Base-by-base conservation (phyloP, 352 stramenopile species). In the Phytophthora nicotianae region DNA sequence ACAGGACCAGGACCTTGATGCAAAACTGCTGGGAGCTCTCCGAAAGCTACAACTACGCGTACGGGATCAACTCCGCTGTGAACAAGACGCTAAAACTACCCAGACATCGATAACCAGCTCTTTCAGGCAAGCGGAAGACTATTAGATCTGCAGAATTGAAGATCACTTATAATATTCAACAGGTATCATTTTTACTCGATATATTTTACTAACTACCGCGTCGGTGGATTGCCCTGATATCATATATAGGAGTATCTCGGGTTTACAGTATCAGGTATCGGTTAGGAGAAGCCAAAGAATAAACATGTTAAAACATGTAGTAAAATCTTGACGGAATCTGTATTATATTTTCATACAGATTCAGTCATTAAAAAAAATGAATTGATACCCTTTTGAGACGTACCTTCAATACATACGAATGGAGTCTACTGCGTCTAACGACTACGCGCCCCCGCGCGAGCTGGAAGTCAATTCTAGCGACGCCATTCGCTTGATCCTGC, bases 401-500 rank as follows among this genome's bases (percentile, higher is more conserved):
- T n/a, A n/a, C n/a, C n/a, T n/a, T n/a, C n/a, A n/a, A n/a, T n/a
- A n/a, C n/a, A n/a, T n/a, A 29, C 7, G 7, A 29, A 29, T 29
- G 24, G 24, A 29, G 24, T 29, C 7, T 29, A 7, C 24, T 8
- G 24, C 24, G 7, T 29, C 24, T 29, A 29, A 29, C 24, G 24
- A 29, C 24, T 4, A 4, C 24, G 24, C 24, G 20, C 33, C 40
- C 9, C 8, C 29, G 23, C 52, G 29, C 4, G 74, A 83, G 60
- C 62, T 90, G 29, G 79, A 91, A 47, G 77, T 91, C 43, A 75
- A 87, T 49, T 75, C 81, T 14, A 70, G 79, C 58, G 91, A 98
- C 56, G 84, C 91, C 46, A 78, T 97, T 51, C 86, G 90, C 21
- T 74, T 98, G 23, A 91, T 98, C 52, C 83, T 97, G 62, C 90